Percentiles rank a stretch among this genome's conserved stretches.
These are phyloP conservation scores for Stagonosporopsis cucurbitacearum DNA, from an alignment of 2,329 filamentous ascomycete genomes.

Conservation along the genomic window DNA sequence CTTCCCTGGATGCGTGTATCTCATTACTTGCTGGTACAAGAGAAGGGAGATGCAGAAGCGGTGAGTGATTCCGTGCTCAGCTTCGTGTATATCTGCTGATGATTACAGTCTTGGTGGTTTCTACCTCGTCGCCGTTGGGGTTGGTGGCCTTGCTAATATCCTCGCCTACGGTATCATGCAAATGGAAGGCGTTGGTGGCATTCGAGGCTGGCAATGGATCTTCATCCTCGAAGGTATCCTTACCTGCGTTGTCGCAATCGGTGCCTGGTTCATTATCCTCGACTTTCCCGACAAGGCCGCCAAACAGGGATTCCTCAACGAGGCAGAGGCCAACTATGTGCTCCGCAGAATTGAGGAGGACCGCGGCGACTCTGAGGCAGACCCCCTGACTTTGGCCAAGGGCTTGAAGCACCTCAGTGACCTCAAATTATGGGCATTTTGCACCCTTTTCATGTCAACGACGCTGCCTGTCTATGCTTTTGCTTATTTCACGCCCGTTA, in stretches of 20 bases:
- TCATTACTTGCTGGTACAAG: slow-evolving; percentile 41
- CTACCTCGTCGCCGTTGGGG: slow-evolving; percentile 35
- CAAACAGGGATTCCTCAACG: slow-evolving; percentile 30
- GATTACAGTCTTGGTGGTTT: slow-evolving; percentile 25
- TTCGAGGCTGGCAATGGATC: slow-evolving; percentile 41
- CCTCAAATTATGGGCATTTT: slow-evolving; percentile 33
- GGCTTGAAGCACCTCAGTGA: slow-evolving; percentile 29
- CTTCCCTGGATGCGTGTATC: slow-evolving; percentile 37
- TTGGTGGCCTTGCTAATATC: slow-evolving; percentile 37
- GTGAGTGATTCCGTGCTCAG: slow-evolving; percentile 13
- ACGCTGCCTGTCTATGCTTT: slow-evolving; percentile 37
- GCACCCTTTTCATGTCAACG: slow-evolving; percentile 32
- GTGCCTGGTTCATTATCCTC: slow-evolving; percentile 35
- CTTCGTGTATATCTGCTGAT: neutral
- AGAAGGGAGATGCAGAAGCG: slow-evolving; percentile 32
- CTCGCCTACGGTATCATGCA: slow-evolving; percentile 39
- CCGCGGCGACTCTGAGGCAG: slow-evolving; percentile 31
- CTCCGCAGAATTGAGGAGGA: slow-evolving; percentile 35
- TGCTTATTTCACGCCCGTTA: slow-evolving; percentile 37
- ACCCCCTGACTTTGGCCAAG: slow-evolving; percentile 29
- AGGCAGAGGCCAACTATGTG: slow-evolving; percentile 24
- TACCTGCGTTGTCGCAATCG: slow-evolving; percentile 35
- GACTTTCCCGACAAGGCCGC: slow-evolving; percentile 39
- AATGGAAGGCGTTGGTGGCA: slow-evolving; percentile 31
- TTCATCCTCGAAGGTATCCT: slow-evolving; percentile 39